Evolutionary conservation across 208 protist genomes (phyloP).

Genomic region (Jaenimonas drosophilae): DNA sequence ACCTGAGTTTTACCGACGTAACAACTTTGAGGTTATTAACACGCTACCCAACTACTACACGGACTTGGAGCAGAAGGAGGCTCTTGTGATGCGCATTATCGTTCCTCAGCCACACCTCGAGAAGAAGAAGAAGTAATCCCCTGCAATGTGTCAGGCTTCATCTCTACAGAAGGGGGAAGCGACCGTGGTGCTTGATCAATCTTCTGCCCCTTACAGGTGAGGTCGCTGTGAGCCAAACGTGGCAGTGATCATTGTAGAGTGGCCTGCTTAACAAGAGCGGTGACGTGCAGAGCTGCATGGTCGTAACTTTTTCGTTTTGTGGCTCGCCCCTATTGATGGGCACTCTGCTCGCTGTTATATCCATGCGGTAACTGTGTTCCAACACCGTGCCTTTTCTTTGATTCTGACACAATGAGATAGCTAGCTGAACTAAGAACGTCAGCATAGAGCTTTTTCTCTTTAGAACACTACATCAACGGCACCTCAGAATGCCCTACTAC

Average conservation of each 20-base stretch:
- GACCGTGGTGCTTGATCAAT: too few species aligned
- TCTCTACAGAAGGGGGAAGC: too few species aligned
- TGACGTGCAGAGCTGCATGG: background rate
- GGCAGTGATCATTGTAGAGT: too few species aligned
- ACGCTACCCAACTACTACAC: constrained; percentile 71
- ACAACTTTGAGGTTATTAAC: constrained; percentile 53
- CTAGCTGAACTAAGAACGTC: too few species aligned
- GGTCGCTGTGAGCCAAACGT: too few species aligned
- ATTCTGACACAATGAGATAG: background rate
- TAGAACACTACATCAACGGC: constrained; percentile 1
- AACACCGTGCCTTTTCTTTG: background rate
- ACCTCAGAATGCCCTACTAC: constrained; percentile 28
- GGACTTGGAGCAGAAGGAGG: constrained; percentile 65
- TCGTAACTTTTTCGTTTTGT: background rate
- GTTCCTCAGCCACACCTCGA: constrained; percentile 41
- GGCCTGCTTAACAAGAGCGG: background rate
- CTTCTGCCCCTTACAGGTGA: too few species aligned
- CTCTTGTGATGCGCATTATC: constrained; percentile 44
- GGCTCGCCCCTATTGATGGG: background rate
- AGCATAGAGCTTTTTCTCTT: too few species aligned
- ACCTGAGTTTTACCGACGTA: constrained; percentile 77
- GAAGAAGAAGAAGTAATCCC: constrained; percentile 8
- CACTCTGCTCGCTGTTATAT: background rate
- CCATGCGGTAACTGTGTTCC: background rate
- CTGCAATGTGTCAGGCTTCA: too few species aligned